phyloP scores from a whole-genome alignment of 495 filamentous ascomycete genomes.

The Chlorociboria aeruginascens region DNA sequence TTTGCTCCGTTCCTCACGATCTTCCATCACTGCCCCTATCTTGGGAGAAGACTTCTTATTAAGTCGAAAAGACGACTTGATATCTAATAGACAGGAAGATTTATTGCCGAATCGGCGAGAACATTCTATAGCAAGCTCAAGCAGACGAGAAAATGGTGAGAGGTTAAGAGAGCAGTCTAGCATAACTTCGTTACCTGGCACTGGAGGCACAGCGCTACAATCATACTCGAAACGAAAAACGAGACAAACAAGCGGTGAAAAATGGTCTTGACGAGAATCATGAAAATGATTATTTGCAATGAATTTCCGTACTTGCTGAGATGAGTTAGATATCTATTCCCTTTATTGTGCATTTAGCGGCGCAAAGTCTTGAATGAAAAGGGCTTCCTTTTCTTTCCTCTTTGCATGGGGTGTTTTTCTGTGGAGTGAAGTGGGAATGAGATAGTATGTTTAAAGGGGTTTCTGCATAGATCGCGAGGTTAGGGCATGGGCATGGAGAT shows the following conservation, averaged over 20 bases:
- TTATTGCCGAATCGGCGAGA: too few relatives aligned
- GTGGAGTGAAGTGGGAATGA: too few relatives aligned
- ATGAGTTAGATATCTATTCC: too few relatives aligned
- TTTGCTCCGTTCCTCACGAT: constrained; percentile 11
- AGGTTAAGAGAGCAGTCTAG: constrained; percentile 10
- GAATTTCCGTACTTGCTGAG: neutral
- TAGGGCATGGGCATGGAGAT: too few relatives aligned
- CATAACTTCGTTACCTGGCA: constrained; percentile 1
- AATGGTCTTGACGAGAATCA: constrained; percentile 15
- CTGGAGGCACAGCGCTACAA: constrained; percentile 13
- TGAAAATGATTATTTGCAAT: neutral
- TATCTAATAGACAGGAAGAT: neutral
- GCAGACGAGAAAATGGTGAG: constrained; percentile 5
- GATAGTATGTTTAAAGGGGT: too few relatives aligned
- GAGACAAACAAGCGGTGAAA: constrained; percentile 14
- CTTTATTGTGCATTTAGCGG: too few relatives aligned
- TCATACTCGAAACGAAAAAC: constrained; percentile 16
- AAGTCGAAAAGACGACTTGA: neutral
- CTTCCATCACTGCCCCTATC: constrained; percentile 12
- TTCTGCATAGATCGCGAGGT: neutral
- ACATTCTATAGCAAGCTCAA: neutral
- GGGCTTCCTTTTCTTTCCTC: neutral
- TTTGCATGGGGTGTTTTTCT: neutral
- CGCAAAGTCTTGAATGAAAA: neutral
- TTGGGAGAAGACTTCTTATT: constrained; percentile 1